Conservation (phyloP, 169 alveolate genomes). For the Eimeria acervulina region DNA sequence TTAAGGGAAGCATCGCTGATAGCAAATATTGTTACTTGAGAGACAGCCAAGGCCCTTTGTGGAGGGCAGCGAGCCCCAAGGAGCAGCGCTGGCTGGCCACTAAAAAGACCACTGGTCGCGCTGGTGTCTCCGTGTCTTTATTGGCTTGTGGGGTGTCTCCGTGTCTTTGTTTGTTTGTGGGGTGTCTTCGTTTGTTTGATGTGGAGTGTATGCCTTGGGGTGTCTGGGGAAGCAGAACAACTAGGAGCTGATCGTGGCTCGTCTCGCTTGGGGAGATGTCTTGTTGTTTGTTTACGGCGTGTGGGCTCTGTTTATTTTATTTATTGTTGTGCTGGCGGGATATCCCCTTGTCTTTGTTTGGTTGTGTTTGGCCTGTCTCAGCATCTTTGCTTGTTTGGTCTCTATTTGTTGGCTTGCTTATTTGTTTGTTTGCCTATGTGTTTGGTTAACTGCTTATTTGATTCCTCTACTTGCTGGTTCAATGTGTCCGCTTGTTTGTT, state of each 20-base stretch:
- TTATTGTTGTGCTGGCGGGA: too few species aligned
- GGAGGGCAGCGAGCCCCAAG: not conserved
- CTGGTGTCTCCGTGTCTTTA: too few species aligned
- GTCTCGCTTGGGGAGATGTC: not conserved
- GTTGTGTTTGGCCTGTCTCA: too few species aligned
- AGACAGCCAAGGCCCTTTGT: not conserved
- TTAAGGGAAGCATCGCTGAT: not conserved
- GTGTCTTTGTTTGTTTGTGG: too few species aligned
- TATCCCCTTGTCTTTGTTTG: too few species aligned
- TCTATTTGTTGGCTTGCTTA: too few species aligned
- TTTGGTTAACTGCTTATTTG: too few species aligned
- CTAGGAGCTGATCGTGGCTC: not conserved
- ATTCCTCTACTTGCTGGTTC: too few species aligned
- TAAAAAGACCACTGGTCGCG: not conserved
- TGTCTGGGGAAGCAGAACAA: not conserved
- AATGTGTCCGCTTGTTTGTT: not conserved
- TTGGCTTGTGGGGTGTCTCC: too few species aligned
- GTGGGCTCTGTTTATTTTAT: not conserved
- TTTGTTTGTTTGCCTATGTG: too few species aligned
- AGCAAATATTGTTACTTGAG: not conserved
- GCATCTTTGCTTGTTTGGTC: too few species aligned
- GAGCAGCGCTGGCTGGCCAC: not conserved
- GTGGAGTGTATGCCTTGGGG: not conserved
- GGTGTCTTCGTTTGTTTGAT: too few species aligned
- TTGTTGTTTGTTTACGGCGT: not conserved